Evolutionary conservation across 192 early-diverging fungal genomes (phyloP), one percentile per base, ranked within the genome.

Genomic region (Linnemannia zychae): DNA sequence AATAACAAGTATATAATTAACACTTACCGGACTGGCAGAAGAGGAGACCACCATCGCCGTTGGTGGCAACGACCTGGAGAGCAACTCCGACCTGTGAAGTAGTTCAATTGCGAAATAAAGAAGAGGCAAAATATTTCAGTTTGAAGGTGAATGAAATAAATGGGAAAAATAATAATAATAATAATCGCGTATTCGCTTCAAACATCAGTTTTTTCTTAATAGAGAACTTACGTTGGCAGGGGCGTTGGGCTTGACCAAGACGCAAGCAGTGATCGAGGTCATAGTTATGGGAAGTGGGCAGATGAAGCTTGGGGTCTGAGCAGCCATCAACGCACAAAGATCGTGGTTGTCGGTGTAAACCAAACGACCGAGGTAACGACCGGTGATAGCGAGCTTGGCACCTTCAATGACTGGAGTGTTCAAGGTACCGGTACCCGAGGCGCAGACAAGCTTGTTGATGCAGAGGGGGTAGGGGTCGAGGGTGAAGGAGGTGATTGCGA

Each of bases 271-370:
- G 69, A 81, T 71, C n/a, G 74, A 76, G 52, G 80, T 81, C 38
- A 76, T 44, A 31, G 74, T 75, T 34, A 28, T 33, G 6, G 80
- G 67, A 47, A 81, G 37, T 17, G 80, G 80, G 74, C 80, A 81
- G 24, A 15, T 1, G 74, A 68, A 34, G 1, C 80, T 73, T 9
- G 40, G 40, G 9, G 40, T 44, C 44, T 69, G 53, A 4, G 69
- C 13, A 20, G 52, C 68, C 40, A 81, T 28, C 17, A 81, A n/a
- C 0, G 28, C 50, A 46, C 80, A 81, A 17, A 81, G 52, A 33
- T 75, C 73, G 11, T 70, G 53, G 74, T 48, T 53, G 24, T 81
- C 80, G 46, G 74, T 76, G 74, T 81, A 81, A 52, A 81, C 80
- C 11, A 76, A 20, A 4, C 67, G 66, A n/a, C 60, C 60, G 17